Conservation (phyloP, 345 rosid species). For the Lepidium didymum region DNA sequence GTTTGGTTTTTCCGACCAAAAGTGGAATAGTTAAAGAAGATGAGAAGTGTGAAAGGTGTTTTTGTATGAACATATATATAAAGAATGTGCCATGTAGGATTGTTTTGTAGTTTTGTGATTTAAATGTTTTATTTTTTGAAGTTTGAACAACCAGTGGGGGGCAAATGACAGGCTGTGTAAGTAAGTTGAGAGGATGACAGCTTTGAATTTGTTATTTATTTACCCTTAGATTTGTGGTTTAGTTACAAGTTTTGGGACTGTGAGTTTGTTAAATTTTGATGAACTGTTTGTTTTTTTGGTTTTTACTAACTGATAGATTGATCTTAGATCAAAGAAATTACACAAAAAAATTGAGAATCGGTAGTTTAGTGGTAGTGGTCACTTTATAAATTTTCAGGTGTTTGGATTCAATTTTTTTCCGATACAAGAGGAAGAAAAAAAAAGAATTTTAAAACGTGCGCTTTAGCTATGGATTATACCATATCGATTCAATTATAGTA, state of each 20-base stretch:
- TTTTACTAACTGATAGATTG: too few species aligned
- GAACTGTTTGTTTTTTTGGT: too few species aligned
- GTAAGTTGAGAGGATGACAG: conserved; percentile 22
- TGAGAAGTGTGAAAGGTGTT: background rate
- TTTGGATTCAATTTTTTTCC: too few species aligned
- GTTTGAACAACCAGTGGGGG: conserved; percentile 50
- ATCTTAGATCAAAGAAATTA: too few species aligned
- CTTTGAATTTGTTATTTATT: background rate
- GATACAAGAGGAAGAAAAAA: too few species aligned
- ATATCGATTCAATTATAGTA: too few species aligned
- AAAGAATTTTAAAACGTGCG: too few species aligned
- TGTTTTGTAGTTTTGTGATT: conserved; percentile 22
- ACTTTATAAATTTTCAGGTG: too few species aligned
- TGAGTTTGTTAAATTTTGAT: background rate
- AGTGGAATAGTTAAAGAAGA: background rate
- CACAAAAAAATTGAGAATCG: too few species aligned
- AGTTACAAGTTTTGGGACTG: conserved; percentile 12
- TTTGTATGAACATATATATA: conserved; percentile 13
- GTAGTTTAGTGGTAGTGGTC: too few species aligned
- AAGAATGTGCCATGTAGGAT: conserved; percentile 31
- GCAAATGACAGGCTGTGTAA: conserved; percentile 48
- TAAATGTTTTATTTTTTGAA: background rate
- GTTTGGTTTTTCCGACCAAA: background rate
- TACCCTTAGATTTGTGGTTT: background rate
- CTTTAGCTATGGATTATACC: too few species aligned